Conservation (phyloP, 2,329 filamentous ascomycete species). For the Plectosphaerella sp. region DNA sequence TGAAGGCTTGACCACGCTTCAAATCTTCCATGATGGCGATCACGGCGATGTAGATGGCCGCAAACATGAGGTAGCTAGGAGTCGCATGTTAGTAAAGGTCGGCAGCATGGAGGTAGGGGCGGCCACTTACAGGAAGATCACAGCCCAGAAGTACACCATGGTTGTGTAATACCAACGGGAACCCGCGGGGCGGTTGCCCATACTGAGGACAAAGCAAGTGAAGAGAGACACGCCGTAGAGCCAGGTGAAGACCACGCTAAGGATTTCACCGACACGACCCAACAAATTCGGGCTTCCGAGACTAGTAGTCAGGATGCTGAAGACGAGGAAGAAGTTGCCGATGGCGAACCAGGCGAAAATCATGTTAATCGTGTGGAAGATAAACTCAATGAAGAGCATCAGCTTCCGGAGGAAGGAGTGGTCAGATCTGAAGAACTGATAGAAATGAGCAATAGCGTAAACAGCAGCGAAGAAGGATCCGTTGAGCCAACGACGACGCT, state of each 20-base stretch:
- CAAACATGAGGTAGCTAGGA: slow-evolving; percentile 80
- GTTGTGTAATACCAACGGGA: slow-evolving; percentile 92
- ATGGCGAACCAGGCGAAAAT: slow-evolving; percentile 98
- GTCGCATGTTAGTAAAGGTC: slow-evolving; percentile 15
- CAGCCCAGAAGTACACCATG: slow-evolving; percentile 97
- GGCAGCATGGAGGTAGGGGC: background rate
- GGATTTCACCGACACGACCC: slow-evolving; percentile 70
- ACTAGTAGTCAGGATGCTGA: slow-evolving; percentile 90
- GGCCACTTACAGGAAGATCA: slow-evolving; percentile 77
- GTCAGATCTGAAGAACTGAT: slow-evolving; percentile 90
- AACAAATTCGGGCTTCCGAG: slow-evolving; percentile 67
- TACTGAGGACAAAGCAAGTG: slow-evolving; percentile 88
- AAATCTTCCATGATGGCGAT: slow-evolving; percentile 74
- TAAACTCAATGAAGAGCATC: slow-evolving; percentile 87
- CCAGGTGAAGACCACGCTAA: slow-evolving; percentile 93
- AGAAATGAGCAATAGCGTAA: slow-evolving; percentile 91
- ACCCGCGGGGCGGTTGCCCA: slow-evolving; percentile 92
- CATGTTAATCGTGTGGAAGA: slow-evolving; percentile 95
- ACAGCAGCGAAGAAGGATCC: slow-evolving; percentile 97
- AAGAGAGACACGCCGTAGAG: slow-evolving; percentile 88
- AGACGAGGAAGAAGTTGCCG: slow-evolving; percentile 98
- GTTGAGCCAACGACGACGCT: slow-evolving; percentile 95
- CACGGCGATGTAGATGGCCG: slow-evolving; percentile 90
- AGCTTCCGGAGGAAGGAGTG: slow-evolving; percentile 85
- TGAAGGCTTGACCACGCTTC: slow-evolving; percentile 57